These are phyloP conservation scores for Fragaria nilgerrensis DNA, from an alignment of 306 rosid genomes.

Conservation along the genomic window DNA sequence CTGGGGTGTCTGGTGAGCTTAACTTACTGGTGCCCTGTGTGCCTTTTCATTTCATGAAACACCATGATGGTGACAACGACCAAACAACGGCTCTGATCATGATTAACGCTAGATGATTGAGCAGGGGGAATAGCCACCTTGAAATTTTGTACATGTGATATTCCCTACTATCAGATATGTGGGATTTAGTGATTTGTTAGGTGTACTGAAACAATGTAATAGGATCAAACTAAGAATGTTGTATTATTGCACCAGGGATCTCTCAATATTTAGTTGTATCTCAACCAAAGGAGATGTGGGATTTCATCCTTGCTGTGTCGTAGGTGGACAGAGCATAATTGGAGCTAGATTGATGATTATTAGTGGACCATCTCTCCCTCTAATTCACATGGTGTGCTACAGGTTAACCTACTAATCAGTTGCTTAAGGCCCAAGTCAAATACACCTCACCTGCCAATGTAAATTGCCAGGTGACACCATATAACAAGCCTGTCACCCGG, in stretches of 20 bases:
- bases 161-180: background rate
- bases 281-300: background rate
- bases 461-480: constrained; percentile 8
- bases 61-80: background rate
- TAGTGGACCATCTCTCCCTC: background rate
- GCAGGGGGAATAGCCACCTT: background rate
- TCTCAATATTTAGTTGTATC: background rate
- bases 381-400: constrained; percentile 7
- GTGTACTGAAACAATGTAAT: background rate
- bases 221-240: background rate
- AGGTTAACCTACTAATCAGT: constrained; percentile 2
- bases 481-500: background rate
- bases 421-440: constrained; percentile 13
- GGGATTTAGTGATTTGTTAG: background rate
- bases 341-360: background rate
- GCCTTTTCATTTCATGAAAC: background rate
- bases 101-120: background rate
- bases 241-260: background rate
- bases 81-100: background rate
- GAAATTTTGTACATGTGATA: constrained; percentile 11
- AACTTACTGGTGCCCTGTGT: background rate
- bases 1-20: constrained; percentile 1
- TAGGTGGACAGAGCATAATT: background rate
- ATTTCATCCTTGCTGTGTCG: background rate
- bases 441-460: background rate